phyloP scores from a whole-genome alignment of 176 grass and related monocot species.

The Musa itinerans region DNA sequence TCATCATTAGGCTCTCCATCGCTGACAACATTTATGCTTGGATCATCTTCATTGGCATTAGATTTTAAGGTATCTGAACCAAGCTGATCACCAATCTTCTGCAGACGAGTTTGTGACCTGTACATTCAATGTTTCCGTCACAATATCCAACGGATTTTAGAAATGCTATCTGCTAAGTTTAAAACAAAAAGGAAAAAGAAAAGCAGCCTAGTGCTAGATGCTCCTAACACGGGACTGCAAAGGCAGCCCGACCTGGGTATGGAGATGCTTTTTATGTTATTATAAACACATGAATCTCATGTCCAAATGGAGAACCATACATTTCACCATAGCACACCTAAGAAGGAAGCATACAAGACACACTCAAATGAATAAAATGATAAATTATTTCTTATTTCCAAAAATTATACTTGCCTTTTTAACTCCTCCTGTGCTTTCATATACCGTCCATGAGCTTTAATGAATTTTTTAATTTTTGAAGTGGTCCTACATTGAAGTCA shows the following conservation, averaged over 20 bases:
- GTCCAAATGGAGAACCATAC: too few species aligned
- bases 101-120: conserved; percentile 67
- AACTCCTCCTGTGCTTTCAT: conserved; percentile 64
- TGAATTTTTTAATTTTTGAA: conserved; percentile 64
- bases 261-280: too few species aligned
- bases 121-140: background rate
- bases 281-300: too few species aligned
- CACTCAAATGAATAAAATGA: background rate
- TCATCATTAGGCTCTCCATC: conserved; percentile 37
- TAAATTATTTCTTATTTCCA: background rate
- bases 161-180: background rate
- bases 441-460: conserved; percentile 60
- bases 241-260: too few species aligned
- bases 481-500: conserved; percentile 40
- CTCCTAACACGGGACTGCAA: background rate
- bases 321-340: too few species aligned
- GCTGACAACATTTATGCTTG: conserved; percentile 36
- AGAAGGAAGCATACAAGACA: too few species aligned
- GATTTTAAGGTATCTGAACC: conserved; percentile 46
- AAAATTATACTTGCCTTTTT: conserved; percentile 48
- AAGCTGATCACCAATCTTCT: conserved; percentile 57
- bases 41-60: conserved; percentile 47
- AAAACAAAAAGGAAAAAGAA: background rate
- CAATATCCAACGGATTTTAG: background rate
- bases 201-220: background rate